Conservation (phyloP, 495 filamentous ascomycete species). For the Aspergillus coremiiformis region DNA sequence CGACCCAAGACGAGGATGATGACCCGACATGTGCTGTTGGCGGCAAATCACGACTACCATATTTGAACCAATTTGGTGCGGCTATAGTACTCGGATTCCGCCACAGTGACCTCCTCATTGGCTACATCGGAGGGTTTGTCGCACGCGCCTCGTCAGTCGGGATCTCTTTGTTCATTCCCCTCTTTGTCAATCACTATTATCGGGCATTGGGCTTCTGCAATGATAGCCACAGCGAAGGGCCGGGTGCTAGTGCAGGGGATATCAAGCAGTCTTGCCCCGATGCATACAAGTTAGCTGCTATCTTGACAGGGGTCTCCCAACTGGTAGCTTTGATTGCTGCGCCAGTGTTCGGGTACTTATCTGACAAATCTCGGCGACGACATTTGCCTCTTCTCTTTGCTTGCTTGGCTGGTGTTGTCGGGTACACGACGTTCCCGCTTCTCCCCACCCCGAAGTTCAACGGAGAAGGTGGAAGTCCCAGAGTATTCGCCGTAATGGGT, state of each 20-base stretch:
- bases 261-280: slow-evolving; percentile 72
- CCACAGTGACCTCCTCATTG: slow-evolving; percentile 70
- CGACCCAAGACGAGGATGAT: background rate
- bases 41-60: slow-evolving; percentile 18
- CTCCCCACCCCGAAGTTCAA: slow-evolving; percentile 63
- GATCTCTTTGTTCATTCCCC: slow-evolving; percentile 87
- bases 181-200: slow-evolving; percentile 87
- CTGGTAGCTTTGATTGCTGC: slow-evolving; percentile 77
- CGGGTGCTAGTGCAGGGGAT: slow-evolving; percentile 43
- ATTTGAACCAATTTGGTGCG: slow-evolving; percentile 45
- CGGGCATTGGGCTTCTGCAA: slow-evolving; percentile 71
- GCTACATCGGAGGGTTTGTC: slow-evolving; percentile 90
- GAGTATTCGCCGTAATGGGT: slow-evolving; percentile 67
- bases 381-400: slow-evolving; percentile 70
- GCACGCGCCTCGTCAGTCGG: slow-evolving; percentile 93
- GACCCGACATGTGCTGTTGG: slow-evolving; percentile 2
- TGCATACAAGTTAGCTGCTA: slow-evolving; percentile 78
- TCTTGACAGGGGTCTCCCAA: slow-evolving; percentile 82
- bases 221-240: slow-evolving; percentile 44
- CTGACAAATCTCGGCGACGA: slow-evolving; percentile 51
- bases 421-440: slow-evolving; percentile 65
- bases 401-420: slow-evolving; percentile 61
- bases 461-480: slow-evolving; percentile 47
- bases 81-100: slow-evolving; percentile 65
- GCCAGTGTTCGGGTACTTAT: slow-evolving; percentile 76